Evolutionary conservation across 805 yeast species (phyloP).

Genomic region (Wickerhamiella galacta): DNA sequence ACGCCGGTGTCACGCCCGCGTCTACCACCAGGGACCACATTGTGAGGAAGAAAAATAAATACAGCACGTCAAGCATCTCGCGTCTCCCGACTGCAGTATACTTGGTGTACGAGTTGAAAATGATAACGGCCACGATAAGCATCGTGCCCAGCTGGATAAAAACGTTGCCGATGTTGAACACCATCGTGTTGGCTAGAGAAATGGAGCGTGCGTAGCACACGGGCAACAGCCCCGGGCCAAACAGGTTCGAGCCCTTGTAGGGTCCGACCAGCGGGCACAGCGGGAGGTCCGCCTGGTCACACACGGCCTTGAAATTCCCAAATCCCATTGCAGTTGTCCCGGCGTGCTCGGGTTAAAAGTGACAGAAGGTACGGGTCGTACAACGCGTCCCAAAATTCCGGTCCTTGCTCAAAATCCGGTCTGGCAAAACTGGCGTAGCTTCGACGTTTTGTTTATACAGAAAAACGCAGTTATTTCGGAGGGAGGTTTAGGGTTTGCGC

Average conservation of each 20-base stretch:
- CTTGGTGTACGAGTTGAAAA: slow-evolving; percentile 63
- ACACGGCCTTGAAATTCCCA: slow-evolving; percentile 48
- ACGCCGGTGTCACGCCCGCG: slow-evolving; percentile 85
- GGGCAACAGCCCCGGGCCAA: slow-evolving; percentile 47
- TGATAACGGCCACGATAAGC: slow-evolving; percentile 44
- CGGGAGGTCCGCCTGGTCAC: slow-evolving; percentile 57
- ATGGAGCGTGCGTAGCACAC: slow-evolving; percentile 74
- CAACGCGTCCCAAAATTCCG: too few relatives aligned
- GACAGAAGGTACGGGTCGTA: too few relatives aligned
- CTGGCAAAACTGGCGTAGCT: too few relatives aligned
- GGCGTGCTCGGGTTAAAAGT: too few relatives aligned
- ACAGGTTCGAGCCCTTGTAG: slow-evolving; percentile 15
- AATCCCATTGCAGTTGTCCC: too few relatives aligned
- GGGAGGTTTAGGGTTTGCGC: too few relatives aligned
- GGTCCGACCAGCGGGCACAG: slow-evolving; percentile 62
- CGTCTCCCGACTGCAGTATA: slow-evolving; percentile 89
- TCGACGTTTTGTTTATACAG: too few relatives aligned
- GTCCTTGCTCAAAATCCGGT: too few relatives aligned
- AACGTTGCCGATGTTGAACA: slow-evolving; percentile 77
- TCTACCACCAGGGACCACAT: slow-evolving; percentile 64
- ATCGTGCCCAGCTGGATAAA: slow-evolving; percentile 69
- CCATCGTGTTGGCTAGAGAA: slow-evolving; percentile 76
- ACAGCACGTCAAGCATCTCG: slow-evolving; percentile 65
- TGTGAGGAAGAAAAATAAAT: slow-evolving; percentile 38
- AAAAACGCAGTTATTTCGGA: too few relatives aligned